A percentile compares a stretch with the other conserved stretches of the same genome.
Evolutionary conservation across 768 basidiomycete genomes (phyloP).

Genomic region (Chalciporus piperatus): DNA sequence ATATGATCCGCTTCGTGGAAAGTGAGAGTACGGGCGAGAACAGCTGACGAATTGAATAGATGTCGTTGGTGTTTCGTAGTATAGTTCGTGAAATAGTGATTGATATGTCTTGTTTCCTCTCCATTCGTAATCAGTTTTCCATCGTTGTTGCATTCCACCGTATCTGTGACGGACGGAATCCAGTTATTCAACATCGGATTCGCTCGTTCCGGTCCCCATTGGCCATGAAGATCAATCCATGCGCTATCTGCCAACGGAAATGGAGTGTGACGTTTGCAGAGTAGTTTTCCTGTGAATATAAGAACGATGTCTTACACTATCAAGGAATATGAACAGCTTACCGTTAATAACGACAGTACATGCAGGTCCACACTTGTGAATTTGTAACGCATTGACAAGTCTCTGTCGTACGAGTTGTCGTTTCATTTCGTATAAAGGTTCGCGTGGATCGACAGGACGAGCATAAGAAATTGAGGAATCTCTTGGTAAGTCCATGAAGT

Average conservation of each 20-base stretch:
- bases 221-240: neutral
- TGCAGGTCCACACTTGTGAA: neutral
- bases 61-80: constrained; percentile 31
- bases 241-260: neutral
- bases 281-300: neutral
- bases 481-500: constrained; percentile 16
- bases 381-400: neutral
- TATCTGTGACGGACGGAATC: constrained; percentile 25
- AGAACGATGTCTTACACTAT: neutral
- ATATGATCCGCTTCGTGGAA: neutral
- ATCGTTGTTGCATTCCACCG: constrained; percentile 40
- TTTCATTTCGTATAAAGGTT: constrained; percentile 33
- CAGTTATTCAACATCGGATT: constrained; percentile 7
- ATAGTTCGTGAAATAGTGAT: constrained; percentile 37
- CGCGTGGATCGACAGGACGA: constrained; percentile 1
- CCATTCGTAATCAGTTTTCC: constrained; percentile 39
- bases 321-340: neutral
- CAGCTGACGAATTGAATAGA: neutral
- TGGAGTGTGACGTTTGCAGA: neutral
- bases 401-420: neutral
- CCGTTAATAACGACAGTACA: neutral
- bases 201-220: neutral
- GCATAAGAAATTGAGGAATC: constrained; percentile 31
- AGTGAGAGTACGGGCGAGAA: neutral
- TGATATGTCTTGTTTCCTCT: constrained; percentile 28